Evolutionary conservation across 169 alveolate genomes (phyloP).

Genomic region (Cyclospora cayetanensis): DNA sequence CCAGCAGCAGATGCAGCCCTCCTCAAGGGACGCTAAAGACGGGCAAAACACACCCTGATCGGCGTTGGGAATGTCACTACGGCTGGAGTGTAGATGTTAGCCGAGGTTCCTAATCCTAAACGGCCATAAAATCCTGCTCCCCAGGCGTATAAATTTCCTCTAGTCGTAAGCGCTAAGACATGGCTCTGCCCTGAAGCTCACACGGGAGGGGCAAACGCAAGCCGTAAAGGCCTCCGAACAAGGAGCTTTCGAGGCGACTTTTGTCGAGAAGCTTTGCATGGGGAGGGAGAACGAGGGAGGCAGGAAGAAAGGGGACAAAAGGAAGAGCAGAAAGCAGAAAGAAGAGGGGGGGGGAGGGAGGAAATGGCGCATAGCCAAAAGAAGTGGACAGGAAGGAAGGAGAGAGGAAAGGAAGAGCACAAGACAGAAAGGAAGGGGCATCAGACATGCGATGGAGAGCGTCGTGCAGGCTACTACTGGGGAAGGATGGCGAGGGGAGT

Average conservation of each 20-base stretch:
- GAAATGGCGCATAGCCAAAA: neutral
- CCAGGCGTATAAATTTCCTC: conserved; percentile 83
- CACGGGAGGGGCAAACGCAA: neutral
- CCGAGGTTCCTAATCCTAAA: conserved; percentile 68
- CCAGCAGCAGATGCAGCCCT: neutral
- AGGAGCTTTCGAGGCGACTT: neutral
- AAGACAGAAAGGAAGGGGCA: neutral
- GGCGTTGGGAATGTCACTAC: conserved; percentile 66
- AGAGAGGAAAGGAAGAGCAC: neutral
- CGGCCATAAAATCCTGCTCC: conserved; percentile 87
- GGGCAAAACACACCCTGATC: neutral
- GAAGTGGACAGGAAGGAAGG: neutral
- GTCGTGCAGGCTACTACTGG: too few species aligned
- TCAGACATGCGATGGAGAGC: too few species aligned
- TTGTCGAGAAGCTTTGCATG: neutral
- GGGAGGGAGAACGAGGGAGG: neutral
- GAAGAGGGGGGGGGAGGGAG: neutral
- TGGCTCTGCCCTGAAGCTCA: conserved; percentile 72
- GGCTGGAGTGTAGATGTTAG: conserved; percentile 75
- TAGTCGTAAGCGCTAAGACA: conserved; percentile 80
- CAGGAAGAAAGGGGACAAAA: neutral
- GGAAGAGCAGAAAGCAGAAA: neutral
- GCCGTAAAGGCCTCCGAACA: neutral
- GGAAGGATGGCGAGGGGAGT: too few species aligned
- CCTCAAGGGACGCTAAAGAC: too few species aligned